Evolutionary conservation across 257 asterid genomes (phyloP).

Genomic region (Lantana camara): DNA sequence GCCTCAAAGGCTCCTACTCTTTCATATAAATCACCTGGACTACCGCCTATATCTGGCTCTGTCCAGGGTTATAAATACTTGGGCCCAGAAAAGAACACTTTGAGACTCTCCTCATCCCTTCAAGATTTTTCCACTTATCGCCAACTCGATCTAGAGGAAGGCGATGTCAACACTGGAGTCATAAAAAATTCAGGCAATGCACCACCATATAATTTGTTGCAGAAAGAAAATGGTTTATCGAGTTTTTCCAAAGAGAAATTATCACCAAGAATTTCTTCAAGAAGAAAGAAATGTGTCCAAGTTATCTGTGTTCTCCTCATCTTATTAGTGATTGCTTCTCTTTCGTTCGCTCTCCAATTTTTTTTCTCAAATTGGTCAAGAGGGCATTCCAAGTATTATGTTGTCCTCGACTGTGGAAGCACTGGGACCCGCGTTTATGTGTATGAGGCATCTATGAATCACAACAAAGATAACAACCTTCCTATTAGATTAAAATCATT

Average conservation of each 20-base stretch:
- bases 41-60: constrained; percentile 54
- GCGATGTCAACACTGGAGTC: constrained; percentile 35
- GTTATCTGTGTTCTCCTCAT: constrained; percentile 48
- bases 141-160: constrained; percentile 51
- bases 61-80: constrained; percentile 31
- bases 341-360: constrained; percentile 42
- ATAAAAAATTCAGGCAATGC: constrained; percentile 37
- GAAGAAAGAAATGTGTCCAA: constrained; percentile 48
- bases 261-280: constrained; percentile 33
- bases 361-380: constrained; percentile 53
- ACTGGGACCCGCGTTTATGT: constrained; percentile 77
- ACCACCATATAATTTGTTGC: constrained; percentile 38
- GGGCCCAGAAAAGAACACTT: constrained; percentile 36
- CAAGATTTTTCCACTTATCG: constrained; percentile 65
- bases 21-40: constrained; percentile 39
- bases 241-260: constrained; percentile 69
- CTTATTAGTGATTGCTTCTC: constrained; percentile 43
- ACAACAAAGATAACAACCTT: constrained; percentile 43
- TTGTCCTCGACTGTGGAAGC: constrained; percentile 76
- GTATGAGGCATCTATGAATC: constrained; percentile 49
- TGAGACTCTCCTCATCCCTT: constrained; percentile 63
- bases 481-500: constrained; percentile 56
- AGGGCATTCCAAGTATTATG: constrained; percentile 50
- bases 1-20: constrained; percentile 37
- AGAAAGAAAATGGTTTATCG: constrained; percentile 43